These are phyloP conservation scores for Phialophora expanda DNA, from an alignment of 2,329 filamentous ascomycete species.

Conservation along the genomic window DNA sequence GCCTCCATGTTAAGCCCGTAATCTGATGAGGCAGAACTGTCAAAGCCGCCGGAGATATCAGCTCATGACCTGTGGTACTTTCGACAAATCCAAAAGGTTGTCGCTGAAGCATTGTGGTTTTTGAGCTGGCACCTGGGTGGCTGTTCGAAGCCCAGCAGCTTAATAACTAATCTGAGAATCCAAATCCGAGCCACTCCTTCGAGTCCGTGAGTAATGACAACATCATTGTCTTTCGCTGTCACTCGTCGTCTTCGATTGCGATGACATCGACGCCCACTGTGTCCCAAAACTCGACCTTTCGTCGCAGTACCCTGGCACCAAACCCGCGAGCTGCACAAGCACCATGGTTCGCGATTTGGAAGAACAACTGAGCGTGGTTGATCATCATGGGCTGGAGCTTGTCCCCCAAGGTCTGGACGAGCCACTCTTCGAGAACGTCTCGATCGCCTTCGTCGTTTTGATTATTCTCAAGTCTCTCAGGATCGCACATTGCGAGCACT, in stretches of 20 bases:
- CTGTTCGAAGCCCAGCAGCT: not conserved
- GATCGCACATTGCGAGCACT: not conserved
- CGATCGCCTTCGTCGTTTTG: not conserved
- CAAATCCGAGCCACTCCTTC: not conserved
- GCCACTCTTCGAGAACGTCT: conserved; percentile 29
- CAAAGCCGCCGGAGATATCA: not conserved
- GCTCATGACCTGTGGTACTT: not conserved
- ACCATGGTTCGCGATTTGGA: conserved; percentile 22
- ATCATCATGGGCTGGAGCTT: conserved; percentile 22
- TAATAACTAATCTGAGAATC: not conserved
- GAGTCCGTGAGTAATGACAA: not conserved
- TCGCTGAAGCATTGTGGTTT: not conserved
- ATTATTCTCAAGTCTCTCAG: not conserved
- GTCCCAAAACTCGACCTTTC: conserved; percentile 24
- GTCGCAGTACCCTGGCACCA: conserved; percentile 13
- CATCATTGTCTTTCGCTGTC: not conserved
- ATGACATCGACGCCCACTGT: conserved; percentile 13
- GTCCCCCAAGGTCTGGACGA: conserved; percentile 17
- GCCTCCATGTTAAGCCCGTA: too few relatives aligned
- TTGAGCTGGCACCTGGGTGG: too few relatives aligned
- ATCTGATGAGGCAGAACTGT: not conserved
- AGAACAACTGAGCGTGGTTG: conserved; percentile 25
- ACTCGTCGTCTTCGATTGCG: conserved; percentile 30
- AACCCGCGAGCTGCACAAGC: conserved; percentile 25
- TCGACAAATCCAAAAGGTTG: not conserved